phyloP scores from a whole-genome alignment of 2,329 filamentous ascomycete genomes.

The Lecanicillium sp. region DNA sequence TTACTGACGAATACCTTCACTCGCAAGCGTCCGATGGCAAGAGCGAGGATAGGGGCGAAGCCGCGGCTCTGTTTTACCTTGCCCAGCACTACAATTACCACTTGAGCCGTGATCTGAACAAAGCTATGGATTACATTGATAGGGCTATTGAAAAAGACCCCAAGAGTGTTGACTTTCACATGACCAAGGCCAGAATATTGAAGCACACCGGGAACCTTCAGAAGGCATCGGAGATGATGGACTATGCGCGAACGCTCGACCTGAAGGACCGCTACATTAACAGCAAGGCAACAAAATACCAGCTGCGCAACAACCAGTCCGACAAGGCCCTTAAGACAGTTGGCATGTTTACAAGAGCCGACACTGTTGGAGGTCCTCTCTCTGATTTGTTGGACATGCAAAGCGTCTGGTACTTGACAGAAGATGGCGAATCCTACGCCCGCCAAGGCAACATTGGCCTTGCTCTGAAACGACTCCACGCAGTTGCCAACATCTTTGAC shows the following conservation, averaged over 20 bases:
- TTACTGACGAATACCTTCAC: conserved; percentile 72
- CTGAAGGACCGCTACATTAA: conserved; percentile 95
- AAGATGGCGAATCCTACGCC: conserved; percentile 85
- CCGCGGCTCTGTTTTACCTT: conserved; percentile 83
- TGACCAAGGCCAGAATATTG: conserved; percentile 91
- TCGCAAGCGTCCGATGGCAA: conserved; percentile 43
- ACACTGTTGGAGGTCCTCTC: conserved; percentile 78
- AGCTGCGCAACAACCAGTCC: conserved; percentile 85
- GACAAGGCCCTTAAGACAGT: conserved; percentile 81
- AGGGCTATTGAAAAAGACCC: conserved; percentile 73
- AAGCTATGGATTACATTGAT: conserved; percentile 75
- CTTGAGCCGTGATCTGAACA: conserved; percentile 72
- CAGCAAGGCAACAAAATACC: conserved; percentile 95
- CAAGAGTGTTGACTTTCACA: conserved; percentile 80
- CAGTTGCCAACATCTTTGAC: conserved; percentile 88
- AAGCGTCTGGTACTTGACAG: conserved; percentile 92
- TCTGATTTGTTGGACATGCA: conserved; percentile 96
- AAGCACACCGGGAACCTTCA: conserved; percentile 78
- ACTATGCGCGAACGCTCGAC: conserved; percentile 76
- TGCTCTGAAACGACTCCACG: conserved; percentile 85
- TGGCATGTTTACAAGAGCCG: conserved; percentile 87
- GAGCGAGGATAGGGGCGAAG: conserved; percentile 52
- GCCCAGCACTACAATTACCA: conserved; percentile 96
- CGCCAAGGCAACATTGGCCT: conserved; percentile 75
- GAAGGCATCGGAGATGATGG: conserved; percentile 82